These are phyloP conservation scores for Verbascum thapsus DNA, from an alignment of 257 asterid species.

Conservation along the genomic window DNA sequence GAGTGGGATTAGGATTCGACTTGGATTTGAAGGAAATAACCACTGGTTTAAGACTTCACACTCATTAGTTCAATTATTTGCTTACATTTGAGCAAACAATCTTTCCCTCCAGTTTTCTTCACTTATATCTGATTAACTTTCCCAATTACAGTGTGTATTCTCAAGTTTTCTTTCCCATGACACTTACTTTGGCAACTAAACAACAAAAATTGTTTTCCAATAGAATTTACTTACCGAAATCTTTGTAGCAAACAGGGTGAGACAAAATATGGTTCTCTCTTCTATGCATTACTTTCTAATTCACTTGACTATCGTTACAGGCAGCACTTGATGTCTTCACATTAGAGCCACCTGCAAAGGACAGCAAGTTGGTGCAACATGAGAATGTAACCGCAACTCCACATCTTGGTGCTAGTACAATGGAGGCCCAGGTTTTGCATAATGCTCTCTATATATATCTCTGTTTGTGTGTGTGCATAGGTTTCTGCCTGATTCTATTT, in stretches of 20 bases:
- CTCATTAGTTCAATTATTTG: no score
- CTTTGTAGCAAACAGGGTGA: no score
- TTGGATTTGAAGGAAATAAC: background rate
- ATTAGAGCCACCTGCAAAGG: constrained; percentile 71
- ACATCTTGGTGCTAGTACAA: constrained; percentile 82
- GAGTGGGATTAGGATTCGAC: no score
- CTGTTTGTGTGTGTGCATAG: background rate
- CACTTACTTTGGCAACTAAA: no score
- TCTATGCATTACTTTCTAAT: background rate
- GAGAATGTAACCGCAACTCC: constrained; percentile 70
- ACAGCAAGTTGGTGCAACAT: constrained; percentile 65
- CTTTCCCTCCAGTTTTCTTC: no score
- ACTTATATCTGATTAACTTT: no score
- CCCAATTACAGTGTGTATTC: no score
- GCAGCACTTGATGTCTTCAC: constrained; percentile 84
- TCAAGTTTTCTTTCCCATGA: no score
- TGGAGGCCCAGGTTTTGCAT: constrained; percentile 73
- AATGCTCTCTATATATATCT: background rate
- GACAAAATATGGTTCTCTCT: background rate
- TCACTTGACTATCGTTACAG: constrained; percentile 33
- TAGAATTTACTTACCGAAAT: no score
- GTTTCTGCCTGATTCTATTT: background rate
- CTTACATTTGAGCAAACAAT: no score
- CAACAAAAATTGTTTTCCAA: no score
- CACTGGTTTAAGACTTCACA: constrained; percentile 1